A percentile compares a stretch with the other conserved stretches of the same genome.
Evolutionary conservation across 306 rosid species (phyloP).

Genomic region (Quillaja saponaria): DNA sequence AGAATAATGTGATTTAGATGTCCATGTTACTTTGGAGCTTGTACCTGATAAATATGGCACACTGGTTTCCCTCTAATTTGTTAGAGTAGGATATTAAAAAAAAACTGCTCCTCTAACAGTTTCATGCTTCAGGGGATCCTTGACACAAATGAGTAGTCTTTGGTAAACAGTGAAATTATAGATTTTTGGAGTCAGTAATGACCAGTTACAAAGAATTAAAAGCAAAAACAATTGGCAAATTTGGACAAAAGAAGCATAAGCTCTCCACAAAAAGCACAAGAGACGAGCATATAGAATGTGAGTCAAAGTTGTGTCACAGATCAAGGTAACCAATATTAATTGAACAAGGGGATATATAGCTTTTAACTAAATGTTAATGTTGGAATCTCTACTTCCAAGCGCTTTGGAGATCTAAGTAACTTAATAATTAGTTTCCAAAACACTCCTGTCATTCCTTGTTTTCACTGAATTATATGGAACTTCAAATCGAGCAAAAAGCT

Average conservation of each 20-base stretch:
- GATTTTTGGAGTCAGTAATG: background rate
- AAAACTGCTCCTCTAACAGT: background rate
- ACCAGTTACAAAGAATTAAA: background rate
- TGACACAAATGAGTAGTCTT: conserved; percentile 16
- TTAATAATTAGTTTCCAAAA: conserved; percentile 8
- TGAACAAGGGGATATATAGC: background rate
- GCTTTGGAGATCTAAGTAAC: too few relatives aligned
- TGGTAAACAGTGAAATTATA: background rate
- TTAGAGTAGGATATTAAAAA: background rate
- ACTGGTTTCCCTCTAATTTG: background rate
- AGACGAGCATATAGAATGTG: background rate
- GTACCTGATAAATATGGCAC: background rate
- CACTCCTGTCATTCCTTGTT: background rate
- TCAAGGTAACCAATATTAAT: conserved; percentile 6
- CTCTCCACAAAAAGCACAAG: background rate
- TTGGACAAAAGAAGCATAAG: background rate
- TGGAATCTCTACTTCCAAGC: too few relatives aligned
- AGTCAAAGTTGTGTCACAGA: background rate
- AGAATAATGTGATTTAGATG: background rate
- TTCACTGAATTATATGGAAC: too few relatives aligned
- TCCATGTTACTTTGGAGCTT: background rate
- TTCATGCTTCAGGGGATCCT: background rate
- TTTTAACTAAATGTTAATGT: too few relatives aligned
- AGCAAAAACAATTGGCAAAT: background rate
- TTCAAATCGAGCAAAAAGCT: too few relatives aligned